Base-by-base conservation (phyloP, 2,329 filamentous ascomycete genomes). In the Fusarium secorum region DNA sequence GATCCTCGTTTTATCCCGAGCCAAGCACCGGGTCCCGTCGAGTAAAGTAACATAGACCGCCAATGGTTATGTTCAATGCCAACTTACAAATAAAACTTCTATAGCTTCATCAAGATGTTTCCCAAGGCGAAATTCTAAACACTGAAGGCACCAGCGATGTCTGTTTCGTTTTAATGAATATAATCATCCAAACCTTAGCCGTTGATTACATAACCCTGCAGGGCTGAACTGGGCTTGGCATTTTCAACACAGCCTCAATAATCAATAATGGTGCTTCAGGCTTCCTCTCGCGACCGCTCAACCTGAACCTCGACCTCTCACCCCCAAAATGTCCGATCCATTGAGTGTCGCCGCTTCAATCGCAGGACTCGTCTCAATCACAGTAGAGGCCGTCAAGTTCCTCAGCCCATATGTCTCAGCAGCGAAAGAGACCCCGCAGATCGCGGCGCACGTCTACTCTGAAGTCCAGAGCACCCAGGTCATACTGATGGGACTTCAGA, bases 281-380 rank as follows among this genome's bases (percentile, higher is more conserved):
- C 48, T 17, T 22, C 20, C 32, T 1, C 32, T 24, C n/a, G n/a
- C n/a, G n/a, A n/a, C n/a, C n/a, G n/a, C n/a, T n/a, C n/a, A n/a
- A n/a, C n/a, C n/a, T n/a, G n/a, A n/a, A n/a, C n/a, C n/a, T n/a
- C n/a, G n/a, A n/a, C n/a, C n/a, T n/a, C n/a, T n/a, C n/a, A n/a
- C n/a, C n/a, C n/a, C n/a, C n/a, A n/a, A 13, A 3, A 36, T 51
- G 48, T 35, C 48, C 1, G 69, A 70, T 7, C 70, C 58, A 0
- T 7, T 72, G 13, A 66, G 65, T 7, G 30, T 72, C 11, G 58
- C 61, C 17, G 69, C 65, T 15, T 72, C 62, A 0, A 70, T 72
- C 3, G 65, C 66, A 3, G 69, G 61, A 2, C 57, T 72, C 0
- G 41, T 67, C 0, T 66, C 61, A 1, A 53, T 58, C 4, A 48